phyloP scores from a whole-genome alignment of 352 stramenopile genomes.

The Phytophthora uliginosa region DNA sequence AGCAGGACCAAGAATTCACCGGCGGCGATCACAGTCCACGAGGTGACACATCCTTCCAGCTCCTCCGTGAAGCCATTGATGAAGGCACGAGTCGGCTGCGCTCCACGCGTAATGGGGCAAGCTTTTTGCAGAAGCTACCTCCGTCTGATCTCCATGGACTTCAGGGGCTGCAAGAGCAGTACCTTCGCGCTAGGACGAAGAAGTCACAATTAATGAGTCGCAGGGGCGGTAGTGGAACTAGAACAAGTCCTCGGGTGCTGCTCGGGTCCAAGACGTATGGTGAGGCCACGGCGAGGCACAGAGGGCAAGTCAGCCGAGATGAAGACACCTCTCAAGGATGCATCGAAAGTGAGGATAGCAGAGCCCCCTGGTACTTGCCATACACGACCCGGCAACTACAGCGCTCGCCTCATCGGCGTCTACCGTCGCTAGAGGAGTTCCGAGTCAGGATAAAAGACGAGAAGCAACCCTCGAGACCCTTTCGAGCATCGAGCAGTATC shows the following conservation, averaged over 20 bases:
- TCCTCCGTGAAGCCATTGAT: constrained; percentile 65
- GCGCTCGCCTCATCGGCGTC: constrained; percentile 46
- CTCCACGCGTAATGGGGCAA: constrained; percentile 55
- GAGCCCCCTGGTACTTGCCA: constrained; percentile 55
- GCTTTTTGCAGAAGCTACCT: constrained; percentile 51
- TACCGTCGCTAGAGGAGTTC: constrained; percentile 64
- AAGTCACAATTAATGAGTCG: not conserved
- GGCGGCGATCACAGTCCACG: constrained; percentile 4
- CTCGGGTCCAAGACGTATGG: constrained; percentile 5
- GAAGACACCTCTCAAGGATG: not conserved
- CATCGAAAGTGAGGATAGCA: constrained; percentile 6
- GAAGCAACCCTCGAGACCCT: constrained; percentile 43
- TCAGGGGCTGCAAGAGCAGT: constrained; percentile 42
- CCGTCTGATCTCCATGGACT: constrained; percentile 47
- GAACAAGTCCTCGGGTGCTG: constrained; percentile 8
- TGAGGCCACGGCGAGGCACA: not conserved
- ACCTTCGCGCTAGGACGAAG: constrained; percentile 31
- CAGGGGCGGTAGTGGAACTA: not conserved
- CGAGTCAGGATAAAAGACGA: constrained; percentile 54
- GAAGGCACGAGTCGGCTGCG: constrained; percentile 61
- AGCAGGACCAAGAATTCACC: not conserved
- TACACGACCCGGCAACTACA: constrained; percentile 76
- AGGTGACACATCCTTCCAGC: constrained; percentile 50
- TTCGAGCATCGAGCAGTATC: constrained; percentile 25
- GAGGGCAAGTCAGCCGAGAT: constrained; percentile 8